Evolutionary conservation across 352 stramenopile species (phyloP).

Genomic region (Halophytophthora polymorphica): DNA sequence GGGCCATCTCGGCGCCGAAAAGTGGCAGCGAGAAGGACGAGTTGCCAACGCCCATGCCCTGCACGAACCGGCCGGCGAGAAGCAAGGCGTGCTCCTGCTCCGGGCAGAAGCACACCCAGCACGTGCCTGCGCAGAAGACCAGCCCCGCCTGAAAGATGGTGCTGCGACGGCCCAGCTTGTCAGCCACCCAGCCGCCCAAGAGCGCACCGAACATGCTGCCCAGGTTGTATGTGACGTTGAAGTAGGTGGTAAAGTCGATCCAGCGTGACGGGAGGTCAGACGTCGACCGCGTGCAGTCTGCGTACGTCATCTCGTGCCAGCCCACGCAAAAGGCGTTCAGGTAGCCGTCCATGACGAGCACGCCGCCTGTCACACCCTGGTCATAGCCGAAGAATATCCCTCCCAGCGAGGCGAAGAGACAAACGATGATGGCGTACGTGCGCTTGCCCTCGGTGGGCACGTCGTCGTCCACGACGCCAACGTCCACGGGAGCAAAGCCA

Average conservation of each 20-base stretch:
- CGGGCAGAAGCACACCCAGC: slow-evolving; percentile 20
- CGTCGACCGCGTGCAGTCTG: slow-evolving; percentile 14
- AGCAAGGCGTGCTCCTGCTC: slow-evolving; percentile 11
- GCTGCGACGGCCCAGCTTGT: slow-evolving; percentile 25
- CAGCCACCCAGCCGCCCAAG: slow-evolving; percentile 23
- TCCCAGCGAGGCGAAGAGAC: slow-evolving; percentile 36
- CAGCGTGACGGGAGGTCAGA: slow-evolving; percentile 21
- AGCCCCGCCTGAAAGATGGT: slow-evolving; percentile 33
- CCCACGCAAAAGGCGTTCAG: slow-evolving; percentile 30
- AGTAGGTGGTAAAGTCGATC: slow-evolving; percentile 29
- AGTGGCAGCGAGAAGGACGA: slow-evolving; percentile 37
- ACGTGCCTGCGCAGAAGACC: slow-evolving; percentile 31
- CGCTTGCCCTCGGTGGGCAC: slow-evolving; percentile 20
- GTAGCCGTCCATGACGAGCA: slow-evolving; percentile 40
- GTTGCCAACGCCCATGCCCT: slow-evolving; percentile 29
- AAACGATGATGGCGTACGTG: slow-evolving; percentile 36
- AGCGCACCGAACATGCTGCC: slow-evolving; percentile 34
- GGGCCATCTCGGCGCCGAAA: slow-evolving; percentile 31
- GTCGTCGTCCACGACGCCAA: neutral
- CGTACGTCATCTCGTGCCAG: slow-evolving; percentile 25
- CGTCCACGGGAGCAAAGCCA: slow-evolving; percentile 1
- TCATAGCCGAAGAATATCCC: slow-evolving; percentile 43
- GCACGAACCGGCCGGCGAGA: slow-evolving; percentile 19
- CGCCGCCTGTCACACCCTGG: slow-evolving; percentile 33
- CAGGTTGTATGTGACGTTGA: slow-evolving; percentile 36